phyloP scores from a whole-genome alignment of 2,329 filamentous ascomycete species.

The Aspergillus ibericus region DNA sequence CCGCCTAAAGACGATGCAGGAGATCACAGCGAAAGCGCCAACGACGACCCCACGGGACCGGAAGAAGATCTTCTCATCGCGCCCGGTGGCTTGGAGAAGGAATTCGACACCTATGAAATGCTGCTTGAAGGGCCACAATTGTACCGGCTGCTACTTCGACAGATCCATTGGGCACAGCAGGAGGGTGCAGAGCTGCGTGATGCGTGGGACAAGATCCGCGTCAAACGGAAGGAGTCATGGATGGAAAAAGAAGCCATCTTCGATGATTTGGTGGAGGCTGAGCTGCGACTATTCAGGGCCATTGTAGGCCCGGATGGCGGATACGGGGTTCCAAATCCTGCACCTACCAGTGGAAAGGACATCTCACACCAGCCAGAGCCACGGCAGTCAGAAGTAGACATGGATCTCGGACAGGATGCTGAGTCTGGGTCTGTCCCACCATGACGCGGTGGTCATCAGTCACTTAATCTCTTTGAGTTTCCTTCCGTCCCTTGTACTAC shows the following conservation, averaged over 20 bases:
- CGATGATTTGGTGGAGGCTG: conserved; percentile 45
- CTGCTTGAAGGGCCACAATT: conserved; percentile 43
- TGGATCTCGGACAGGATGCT: neutral
- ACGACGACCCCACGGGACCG: conserved; percentile 28
- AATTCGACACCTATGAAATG: conserved; percentile 47
- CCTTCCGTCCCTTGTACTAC: neutral
- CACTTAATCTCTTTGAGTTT: neutral
- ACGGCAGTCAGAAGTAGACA: neutral
- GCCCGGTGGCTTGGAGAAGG: conserved; percentile 42
- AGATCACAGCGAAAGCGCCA: conserved; percentile 29
- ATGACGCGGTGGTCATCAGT: neutral
- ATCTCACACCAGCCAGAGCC: neutral
- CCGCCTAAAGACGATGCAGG: conserved; percentile 33
- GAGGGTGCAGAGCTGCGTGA: conserved; percentile 40
- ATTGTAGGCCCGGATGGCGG: conserved; percentile 21
- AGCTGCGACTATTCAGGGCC: conserved; percentile 38
- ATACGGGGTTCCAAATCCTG: neutral
- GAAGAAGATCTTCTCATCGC: conserved; percentile 40
- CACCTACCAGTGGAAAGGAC: neutral
- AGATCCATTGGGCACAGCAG: conserved; percentile 50
- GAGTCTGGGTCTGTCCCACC: conserved; percentile 1
- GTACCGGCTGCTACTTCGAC: conserved; percentile 47
- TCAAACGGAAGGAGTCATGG: conserved; percentile 42
- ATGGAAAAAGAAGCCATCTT: conserved; percentile 46
- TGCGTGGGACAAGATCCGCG: conserved; percentile 41